A percentile compares a stretch with the other conserved stretches of the same genome.
Conservation (phyloP, 2,329 filamentous ascomycete genomes). For the Pyricularia pennisetigena region DNA sequence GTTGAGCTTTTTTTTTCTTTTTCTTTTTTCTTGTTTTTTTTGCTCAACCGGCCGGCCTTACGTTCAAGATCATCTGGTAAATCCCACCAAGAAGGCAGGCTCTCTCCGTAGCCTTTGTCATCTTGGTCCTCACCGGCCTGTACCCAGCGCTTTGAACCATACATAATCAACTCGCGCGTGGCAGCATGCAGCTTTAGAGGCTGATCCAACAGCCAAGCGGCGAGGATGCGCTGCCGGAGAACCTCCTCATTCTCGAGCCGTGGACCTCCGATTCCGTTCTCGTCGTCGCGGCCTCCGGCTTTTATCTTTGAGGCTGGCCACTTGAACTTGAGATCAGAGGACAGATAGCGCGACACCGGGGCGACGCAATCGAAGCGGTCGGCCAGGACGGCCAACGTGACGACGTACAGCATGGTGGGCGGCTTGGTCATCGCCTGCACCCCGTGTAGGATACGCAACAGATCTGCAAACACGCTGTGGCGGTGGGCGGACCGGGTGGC, state of each 20-base stretch:
- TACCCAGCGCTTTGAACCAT: constrained; percentile 52
- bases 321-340: constrained; percentile 39
- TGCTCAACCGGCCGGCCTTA: constrained; percentile 19
- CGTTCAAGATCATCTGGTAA: constrained; percentile 59
- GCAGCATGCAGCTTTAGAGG: constrained; percentile 48
- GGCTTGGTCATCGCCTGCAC: constrained; percentile 24
- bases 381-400: constrained; percentile 59
- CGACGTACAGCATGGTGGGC: constrained; percentile 47
- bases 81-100: constrained; percentile 58
- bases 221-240: constrained; percentile 58
- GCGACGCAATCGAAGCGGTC: constrained; percentile 62
- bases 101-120: constrained; percentile 14
- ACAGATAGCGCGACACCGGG: constrained; percentile 42
- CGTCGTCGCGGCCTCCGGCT: constrained; percentile 8
- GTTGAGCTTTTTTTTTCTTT: background rate
- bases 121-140: constrained; percentile 17
- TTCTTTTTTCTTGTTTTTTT: background rate
- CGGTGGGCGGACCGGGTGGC: constrained; percentile 52
- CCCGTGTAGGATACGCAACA: constrained; percentile 57
- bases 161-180: constrained; percentile 56
- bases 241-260: constrained; percentile 41
- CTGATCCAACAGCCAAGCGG: constrained; percentile 56
- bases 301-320: constrained; percentile 6
- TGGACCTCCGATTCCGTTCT: constrained; percentile 27
- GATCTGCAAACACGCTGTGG: constrained; percentile 54